phyloP scores from a whole-genome alignment of 2,329 filamentous ascomycete species.

The Aspergillus neoniger region DNA sequence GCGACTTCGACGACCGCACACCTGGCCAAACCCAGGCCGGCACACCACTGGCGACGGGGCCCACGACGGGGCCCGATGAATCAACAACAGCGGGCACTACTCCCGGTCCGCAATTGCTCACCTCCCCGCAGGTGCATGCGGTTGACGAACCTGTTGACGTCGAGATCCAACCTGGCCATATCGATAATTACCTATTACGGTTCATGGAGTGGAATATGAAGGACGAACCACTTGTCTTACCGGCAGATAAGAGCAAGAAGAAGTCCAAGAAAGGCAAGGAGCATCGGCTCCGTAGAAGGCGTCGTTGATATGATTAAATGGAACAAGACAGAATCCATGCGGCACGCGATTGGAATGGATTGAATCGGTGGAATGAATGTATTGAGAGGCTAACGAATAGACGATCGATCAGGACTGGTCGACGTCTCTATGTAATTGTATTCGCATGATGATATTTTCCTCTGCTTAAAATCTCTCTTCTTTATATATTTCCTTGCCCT shows the following conservation, averaged over 20 bases:
- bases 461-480: no score
- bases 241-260: conserved; percentile 51
- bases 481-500: no score
- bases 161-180: conserved; percentile 56
- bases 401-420: background rate
- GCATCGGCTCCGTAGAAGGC: conserved; percentile 44
- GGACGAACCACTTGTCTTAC: conserved; percentile 51
- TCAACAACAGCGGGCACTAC: conserved; percentile 11
- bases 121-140: conserved; percentile 22
- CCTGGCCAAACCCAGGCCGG: conserved; percentile 36
- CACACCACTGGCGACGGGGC: conserved; percentile 37
- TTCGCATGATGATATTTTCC: background rate
- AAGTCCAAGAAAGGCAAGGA: conserved; percentile 52
- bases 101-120: conserved; percentile 15
- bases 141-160: conserved; percentile 35
- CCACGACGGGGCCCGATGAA: conserved; percentile 42
- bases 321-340: no score
- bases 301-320: conserved; percentile 26
- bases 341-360: background rate
- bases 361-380: background rate
- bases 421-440: background rate
- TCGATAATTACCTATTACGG: conserved; percentile 75
- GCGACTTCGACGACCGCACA: conserved; percentile 74
- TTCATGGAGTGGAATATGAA: conserved; percentile 64
- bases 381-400: background rate